phyloP scores from a whole-genome alignment of 257 asterid species.

The Verbena officinalis region DNA sequence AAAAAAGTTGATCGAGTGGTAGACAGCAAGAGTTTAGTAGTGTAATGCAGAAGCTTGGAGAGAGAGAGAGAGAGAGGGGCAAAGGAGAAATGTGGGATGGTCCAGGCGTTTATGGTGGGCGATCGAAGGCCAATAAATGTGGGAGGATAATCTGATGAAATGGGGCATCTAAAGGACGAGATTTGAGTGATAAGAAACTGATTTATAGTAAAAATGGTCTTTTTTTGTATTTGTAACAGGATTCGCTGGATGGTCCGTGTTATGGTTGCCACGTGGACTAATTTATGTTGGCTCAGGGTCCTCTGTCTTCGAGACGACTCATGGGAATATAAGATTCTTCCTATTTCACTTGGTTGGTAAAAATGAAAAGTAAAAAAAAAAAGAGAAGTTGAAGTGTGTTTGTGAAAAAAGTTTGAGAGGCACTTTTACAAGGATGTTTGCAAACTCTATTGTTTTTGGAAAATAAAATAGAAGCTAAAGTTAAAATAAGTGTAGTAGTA shows the following conservation, averaged over 20 bases:
- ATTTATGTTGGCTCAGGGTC: background rate
- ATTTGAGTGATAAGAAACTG: slow-evolving; percentile 46
- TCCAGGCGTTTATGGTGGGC: slow-evolving; percentile 38
- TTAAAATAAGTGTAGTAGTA: too few species aligned
- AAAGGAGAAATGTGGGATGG: slow-evolving; percentile 29
- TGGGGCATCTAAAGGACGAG: slow-evolving; percentile 39
- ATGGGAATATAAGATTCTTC: too few species aligned
- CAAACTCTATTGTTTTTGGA: too few species aligned
- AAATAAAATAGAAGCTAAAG: too few species aligned
- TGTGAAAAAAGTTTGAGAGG: too few species aligned
- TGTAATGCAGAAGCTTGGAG: slow-evolving; percentile 17
- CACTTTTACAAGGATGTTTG: too few species aligned
- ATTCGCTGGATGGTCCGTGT: slow-evolving; percentile 34
- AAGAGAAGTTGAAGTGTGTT: too few species aligned
- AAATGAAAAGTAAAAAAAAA: too few species aligned
- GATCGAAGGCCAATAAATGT: slow-evolving; percentile 42
- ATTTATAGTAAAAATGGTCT: slow-evolving; percentile 18
- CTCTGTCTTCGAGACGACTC: too few species aligned
- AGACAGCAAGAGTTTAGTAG: slow-evolving; percentile 39
- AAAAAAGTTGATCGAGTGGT: slow-evolving; percentile 38
- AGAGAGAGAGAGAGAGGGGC: slow-evolving; percentile 17
- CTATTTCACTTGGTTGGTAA: too few species aligned
- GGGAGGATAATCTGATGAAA: slow-evolving; percentile 15
- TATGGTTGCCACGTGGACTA: slow-evolving; percentile 50
- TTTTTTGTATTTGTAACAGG: slow-evolving; percentile 33